A percentile compares a stretch with the other conserved stretches of the same genome.
phyloP scores from a whole-genome alignment of 345 rosid genomes.

The Eucalyptus sp. region DNA sequence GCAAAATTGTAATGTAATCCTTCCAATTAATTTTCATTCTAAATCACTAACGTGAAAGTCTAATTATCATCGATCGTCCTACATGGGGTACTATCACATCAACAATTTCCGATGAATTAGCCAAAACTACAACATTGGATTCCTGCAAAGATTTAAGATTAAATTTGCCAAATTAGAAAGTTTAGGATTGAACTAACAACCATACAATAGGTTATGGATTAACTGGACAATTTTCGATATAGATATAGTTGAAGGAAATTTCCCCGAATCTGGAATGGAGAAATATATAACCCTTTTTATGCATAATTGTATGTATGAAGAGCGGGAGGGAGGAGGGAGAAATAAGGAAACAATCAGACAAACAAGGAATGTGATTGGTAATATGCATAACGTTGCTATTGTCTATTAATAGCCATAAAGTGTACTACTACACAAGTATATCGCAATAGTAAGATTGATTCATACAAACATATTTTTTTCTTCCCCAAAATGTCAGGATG shows the following conservation, averaged over 20 bases:
- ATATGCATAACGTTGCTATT: background rate
- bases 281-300: too few species aligned
- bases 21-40: background rate
- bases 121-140: background rate
- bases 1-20: background rate
- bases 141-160: fast-evolving
- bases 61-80: background rate
- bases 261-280: background rate
- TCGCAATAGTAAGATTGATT: background rate
- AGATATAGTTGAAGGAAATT: background rate
- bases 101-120: background rate
- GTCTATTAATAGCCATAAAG: background rate
- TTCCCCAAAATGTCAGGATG: background rate
- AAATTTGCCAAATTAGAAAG: background rate
- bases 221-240: background rate
- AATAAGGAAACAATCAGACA: background rate
- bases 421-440: background rate
- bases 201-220: background rate
- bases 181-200: background rate
- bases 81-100: background rate
- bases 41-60: background rate
- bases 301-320: background rate
- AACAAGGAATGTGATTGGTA: background rate
- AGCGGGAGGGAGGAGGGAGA: background rate
- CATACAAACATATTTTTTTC: background rate